Base-by-base conservation (phyloP, 371 early-diverging fungal species). In the Lichtheimia ramosa region DNA sequence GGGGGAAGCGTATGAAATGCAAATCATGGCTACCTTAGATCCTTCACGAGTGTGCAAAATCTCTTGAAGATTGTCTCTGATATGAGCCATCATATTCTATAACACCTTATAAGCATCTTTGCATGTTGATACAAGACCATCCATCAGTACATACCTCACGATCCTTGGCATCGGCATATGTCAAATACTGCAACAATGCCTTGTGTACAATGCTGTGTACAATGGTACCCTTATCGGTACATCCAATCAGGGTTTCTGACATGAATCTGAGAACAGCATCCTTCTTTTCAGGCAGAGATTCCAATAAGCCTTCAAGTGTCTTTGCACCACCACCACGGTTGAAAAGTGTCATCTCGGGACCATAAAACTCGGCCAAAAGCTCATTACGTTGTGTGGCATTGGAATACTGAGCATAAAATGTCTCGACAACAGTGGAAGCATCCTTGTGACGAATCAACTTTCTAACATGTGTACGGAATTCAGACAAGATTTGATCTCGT, bases 41-140 rank as follows among this genome's bases (percentile, higher is more conserved):
- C 98, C 95, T 66, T 95, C 95, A 62, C 89, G 85, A 24, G 96
- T 96, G 68, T 96, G 98, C 60, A 96, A 73, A 55, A 96, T 91
- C 68, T 90, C 89, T 40, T 89, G 89, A 12, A 93, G 82, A 56
- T 89, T 90, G 66, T 94, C 94, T 62, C 92, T 89, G 61, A 96
- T 79, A 25, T 84, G 71, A 64, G 85, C 91, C 71, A 94, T 73
- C 77, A 93, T 79, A 49, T 85, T 83, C 71, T 74, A 68, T 54
- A 59, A 3, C n/a, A 51, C 13, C 8, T 12, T 24, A 46, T 41
- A 5, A 21, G 28, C 48, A 34, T 8, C 10, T 8, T 8, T 34
- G 34, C 34, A 34, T 6, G 34, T 34, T 0, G 34, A 34, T 34
- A 8, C 10, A 1, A 10, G 10, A 34, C 10, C 1, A 34, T 34